Conservation (phyloP, 192 early-diverging fungal genomes). For the Coemansia sp. region DNA sequence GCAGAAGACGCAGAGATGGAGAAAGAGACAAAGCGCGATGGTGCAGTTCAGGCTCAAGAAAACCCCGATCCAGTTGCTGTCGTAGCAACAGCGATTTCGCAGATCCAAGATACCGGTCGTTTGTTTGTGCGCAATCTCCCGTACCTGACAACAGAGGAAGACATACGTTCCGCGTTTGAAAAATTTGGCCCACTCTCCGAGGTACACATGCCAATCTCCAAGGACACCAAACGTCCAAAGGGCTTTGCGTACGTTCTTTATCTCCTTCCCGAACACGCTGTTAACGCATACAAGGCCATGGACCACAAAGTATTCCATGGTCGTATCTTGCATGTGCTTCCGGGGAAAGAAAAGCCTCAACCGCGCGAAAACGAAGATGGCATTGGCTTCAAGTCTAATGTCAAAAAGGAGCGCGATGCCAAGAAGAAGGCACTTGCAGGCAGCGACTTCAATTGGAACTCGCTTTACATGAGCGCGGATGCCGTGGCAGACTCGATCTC, state of each 20-base stretch:
- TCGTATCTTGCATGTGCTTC: conserved; percentile 84
- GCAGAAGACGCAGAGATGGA: conserved; percentile 7
- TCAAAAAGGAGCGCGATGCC: conserved; percentile 84
- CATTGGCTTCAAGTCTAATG: conserved; percentile 60
- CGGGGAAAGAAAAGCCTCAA: conserved; percentile 81
- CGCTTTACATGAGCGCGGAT: conserved; percentile 94
- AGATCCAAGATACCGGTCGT: conserved; percentile 93
- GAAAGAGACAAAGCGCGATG: neutral
- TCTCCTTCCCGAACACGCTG: conserved; percentile 90
- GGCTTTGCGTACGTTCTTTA: conserved; percentile 92
- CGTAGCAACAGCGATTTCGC: conserved; percentile 54
- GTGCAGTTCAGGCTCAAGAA: conserved; percentile 11
- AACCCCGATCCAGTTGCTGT: conserved; percentile 22
- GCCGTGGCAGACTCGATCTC: conserved; percentile 95
- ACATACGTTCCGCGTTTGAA: conserved; percentile 79
- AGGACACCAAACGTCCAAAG: conserved; percentile 90
- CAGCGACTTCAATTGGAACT: conserved; percentile 96
- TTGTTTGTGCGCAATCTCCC: conserved; percentile 94
- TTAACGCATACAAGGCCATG: conserved; percentile 80
- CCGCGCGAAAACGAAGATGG: conserved; percentile 46
- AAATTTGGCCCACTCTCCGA: conserved; percentile 91
- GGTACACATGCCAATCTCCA: conserved; percentile 92
- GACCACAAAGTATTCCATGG: conserved; percentile 91
- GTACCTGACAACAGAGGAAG: conserved; percentile 86
- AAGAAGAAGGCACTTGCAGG: conserved; percentile 76